These are phyloP conservation scores for Thozetella sp. DNA, from an alignment of 495 filamentous ascomycete species.

Conservation along the genomic window DNA sequence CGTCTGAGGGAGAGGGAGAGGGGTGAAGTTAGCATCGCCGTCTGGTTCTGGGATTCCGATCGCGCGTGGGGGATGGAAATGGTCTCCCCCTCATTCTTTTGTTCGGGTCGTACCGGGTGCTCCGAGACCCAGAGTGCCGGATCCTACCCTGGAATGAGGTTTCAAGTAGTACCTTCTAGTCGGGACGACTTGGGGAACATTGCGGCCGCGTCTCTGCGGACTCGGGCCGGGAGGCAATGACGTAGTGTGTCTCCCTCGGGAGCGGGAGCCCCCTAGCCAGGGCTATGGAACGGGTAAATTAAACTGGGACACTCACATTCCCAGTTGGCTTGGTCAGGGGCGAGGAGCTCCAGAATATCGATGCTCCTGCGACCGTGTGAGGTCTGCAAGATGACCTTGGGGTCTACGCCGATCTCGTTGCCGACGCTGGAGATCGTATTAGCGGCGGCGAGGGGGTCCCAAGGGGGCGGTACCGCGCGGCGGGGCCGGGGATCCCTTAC, in stretches of 20 bases:
- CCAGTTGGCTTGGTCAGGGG: slow-evolving; percentile 82
- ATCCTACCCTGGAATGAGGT: no score
- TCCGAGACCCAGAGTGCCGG: no score
- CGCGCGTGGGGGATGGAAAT: no score
- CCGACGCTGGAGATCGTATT: slow-evolving; percentile 61
- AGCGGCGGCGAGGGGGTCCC: slow-evolving; percentile 13
- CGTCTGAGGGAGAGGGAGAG: no score
- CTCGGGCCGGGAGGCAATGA: neutral
- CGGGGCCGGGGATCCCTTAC: slow-evolving; percentile 44
- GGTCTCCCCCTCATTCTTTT: no score
- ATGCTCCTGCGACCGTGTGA: slow-evolving; percentile 89
- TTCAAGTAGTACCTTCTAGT: no score
- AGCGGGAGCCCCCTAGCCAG: neutral
- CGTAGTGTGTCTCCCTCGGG: neutral
- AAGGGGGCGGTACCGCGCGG: neutral
- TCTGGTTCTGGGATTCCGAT: no score
- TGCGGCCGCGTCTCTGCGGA: neutral
- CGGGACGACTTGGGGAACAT: no score
- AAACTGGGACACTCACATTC: slow-evolving; percentile 66
- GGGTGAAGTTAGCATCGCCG: no score
- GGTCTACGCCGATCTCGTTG: slow-evolving; percentile 79
- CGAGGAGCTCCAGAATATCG: slow-evolving; percentile 74
- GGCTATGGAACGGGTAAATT: slow-evolving; percentile 5
- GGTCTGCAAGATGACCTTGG: slow-evolving; percentile 78
- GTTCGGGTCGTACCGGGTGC: no score